These are phyloP conservation scores for Nasturtium officinale DNA, from an alignment of 345 rosid genomes.

Conservation along the genomic window DNA sequence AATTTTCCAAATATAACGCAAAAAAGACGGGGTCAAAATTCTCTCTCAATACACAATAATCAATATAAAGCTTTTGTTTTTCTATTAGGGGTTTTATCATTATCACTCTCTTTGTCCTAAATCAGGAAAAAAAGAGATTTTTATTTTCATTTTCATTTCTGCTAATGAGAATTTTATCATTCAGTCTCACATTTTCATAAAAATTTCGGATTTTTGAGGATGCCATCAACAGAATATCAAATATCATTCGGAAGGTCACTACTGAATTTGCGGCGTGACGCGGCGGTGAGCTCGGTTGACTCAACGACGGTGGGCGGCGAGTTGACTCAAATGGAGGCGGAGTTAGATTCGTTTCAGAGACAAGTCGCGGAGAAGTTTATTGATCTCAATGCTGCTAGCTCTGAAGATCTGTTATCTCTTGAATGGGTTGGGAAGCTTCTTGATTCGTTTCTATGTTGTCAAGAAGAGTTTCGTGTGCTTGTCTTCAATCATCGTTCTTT, in stretches of 20 bases:
- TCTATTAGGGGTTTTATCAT: constrained; percentile 13
- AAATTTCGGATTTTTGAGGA: constrained; percentile 24
- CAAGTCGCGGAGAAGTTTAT: constrained; percentile 56
- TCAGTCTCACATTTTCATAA: constrained; percentile 18
- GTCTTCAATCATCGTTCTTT: constrained; percentile 40
- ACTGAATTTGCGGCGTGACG: constrained; percentile 53
- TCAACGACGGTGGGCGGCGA: constrained; percentile 21
- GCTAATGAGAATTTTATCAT: background rate
- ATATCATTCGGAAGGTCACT: constrained; percentile 54
- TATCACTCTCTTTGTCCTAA: background rate
- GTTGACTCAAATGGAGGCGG: constrained; percentile 45
- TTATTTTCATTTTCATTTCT: background rate
- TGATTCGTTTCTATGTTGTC: constrained; percentile 55
- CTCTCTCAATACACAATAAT: background rate
- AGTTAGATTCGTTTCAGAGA: constrained; percentile 64
- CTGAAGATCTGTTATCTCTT: constrained; percentile 53
- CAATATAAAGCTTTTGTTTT: constrained; percentile 27
- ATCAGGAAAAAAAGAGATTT: background rate
- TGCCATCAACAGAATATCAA: constrained; percentile 64
- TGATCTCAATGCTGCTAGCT: constrained; percentile 44
- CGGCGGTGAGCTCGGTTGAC: constrained; percentile 41
- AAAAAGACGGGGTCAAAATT: constrained; percentile 32
- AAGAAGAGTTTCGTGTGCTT: constrained; percentile 63
- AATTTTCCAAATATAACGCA: constrained; percentile 16
- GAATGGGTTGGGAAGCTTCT: constrained; percentile 67